These are phyloP conservation scores for Daldinia sp. DNA, from an alignment of 2,329 filamentous ascomycete species.

Conservation along the genomic window DNA sequence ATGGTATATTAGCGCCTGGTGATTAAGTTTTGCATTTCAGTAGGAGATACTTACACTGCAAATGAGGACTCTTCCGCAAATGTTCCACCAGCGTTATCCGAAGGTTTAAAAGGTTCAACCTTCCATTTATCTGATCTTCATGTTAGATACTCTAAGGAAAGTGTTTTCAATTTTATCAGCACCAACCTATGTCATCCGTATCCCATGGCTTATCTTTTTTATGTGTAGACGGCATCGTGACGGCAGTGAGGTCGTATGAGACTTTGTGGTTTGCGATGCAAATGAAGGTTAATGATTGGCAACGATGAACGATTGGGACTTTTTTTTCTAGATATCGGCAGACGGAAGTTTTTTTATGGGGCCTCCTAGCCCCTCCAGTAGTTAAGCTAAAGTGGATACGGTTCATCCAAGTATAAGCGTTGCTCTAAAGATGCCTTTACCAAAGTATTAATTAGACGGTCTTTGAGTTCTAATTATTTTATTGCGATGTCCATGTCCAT, in stretches of 20 bases:
- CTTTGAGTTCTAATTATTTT: not conserved
- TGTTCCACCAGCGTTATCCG: slow-evolving; percentile 86
- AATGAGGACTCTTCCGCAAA: slow-evolving; percentile 96
- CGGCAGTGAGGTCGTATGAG: not conserved
- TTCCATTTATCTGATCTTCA: slow-evolving; percentile 86
- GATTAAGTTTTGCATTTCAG: not conserved
- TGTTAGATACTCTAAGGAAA: slow-evolving; percentile 53
- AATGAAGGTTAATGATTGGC: slow-evolving; percentile 16
- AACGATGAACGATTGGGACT: slow-evolving; percentile 24
- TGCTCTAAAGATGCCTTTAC: not conserved
- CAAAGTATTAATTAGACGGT: not conserved
- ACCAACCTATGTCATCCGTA: slow-evolving; percentile 96
- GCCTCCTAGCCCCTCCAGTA: slow-evolving; percentile 2
- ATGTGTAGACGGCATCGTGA: slow-evolving; percentile 67
- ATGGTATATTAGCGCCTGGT: slow-evolving; percentile 6
- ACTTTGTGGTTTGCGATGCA: slow-evolving; percentile 27
- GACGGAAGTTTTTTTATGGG: slow-evolving; percentile 31
- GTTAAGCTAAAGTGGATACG: not conserved
- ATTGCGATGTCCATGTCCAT: not conserved
- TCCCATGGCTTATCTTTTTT: slow-evolving; percentile 95
- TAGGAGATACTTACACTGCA: slow-evolving; percentile 52
- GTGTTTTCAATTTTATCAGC: slow-evolving; percentile 70
- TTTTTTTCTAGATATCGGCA: slow-evolving; percentile 36
- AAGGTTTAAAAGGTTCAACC: slow-evolving; percentile 85
- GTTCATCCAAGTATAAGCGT: not conserved